These are phyloP conservation scores for Raphanus raphanistrum DNA, from an alignment of 345 rosid genomes.

Conservation along the genomic window DNA sequence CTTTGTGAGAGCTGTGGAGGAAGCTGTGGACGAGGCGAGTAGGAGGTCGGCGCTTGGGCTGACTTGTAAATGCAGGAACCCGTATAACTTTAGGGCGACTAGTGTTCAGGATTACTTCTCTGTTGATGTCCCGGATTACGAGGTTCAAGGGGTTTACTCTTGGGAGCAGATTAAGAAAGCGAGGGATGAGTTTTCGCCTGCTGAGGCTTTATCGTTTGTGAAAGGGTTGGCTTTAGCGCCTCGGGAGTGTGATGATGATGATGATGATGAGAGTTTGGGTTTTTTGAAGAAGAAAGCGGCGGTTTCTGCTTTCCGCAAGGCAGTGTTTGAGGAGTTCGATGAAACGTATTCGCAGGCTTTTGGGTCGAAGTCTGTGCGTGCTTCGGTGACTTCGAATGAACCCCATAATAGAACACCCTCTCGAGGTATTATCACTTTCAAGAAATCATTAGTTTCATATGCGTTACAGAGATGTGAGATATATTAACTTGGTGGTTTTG, in stretches of 20 bases:
- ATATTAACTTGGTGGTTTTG: constrained; percentile 4
- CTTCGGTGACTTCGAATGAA: constrained; percentile 32
- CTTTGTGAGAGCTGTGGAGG: constrained; percentile 88
- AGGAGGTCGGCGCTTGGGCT: constrained; percentile 79
- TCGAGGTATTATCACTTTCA: constrained; percentile 53
- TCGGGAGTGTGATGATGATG: constrained; percentile 48
- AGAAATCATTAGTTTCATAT: constrained; percentile 11
- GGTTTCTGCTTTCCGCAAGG: constrained; percentile 68
- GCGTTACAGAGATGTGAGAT: constrained; percentile 13
- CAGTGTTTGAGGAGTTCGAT: constrained; percentile 93
- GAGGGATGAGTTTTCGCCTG: constrained; percentile 63
- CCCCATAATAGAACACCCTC: constrained; percentile 54
- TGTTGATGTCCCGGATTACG: constrained; percentile 92
- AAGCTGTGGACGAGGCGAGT: constrained; percentile 86
- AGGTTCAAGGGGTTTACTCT: constrained; percentile 71
- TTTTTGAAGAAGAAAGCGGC: constrained; percentile 67
- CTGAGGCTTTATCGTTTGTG: constrained; percentile 56
- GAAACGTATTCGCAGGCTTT: constrained; percentile 99
- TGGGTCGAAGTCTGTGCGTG: constrained; percentile 57
- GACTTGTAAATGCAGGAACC: constrained; percentile 81
- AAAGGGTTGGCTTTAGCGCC: constrained; percentile 70
- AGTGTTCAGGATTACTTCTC: constrained; percentile 65
- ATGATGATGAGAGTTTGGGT: constrained; percentile 35
- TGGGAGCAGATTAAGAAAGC: constrained; percentile 68
- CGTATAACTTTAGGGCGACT: constrained; percentile 67